Evolutionary conservation across 2,329 filamentous ascomycete genomes (phyloP).

Genomic region (Aureobasidium sp.): DNA sequence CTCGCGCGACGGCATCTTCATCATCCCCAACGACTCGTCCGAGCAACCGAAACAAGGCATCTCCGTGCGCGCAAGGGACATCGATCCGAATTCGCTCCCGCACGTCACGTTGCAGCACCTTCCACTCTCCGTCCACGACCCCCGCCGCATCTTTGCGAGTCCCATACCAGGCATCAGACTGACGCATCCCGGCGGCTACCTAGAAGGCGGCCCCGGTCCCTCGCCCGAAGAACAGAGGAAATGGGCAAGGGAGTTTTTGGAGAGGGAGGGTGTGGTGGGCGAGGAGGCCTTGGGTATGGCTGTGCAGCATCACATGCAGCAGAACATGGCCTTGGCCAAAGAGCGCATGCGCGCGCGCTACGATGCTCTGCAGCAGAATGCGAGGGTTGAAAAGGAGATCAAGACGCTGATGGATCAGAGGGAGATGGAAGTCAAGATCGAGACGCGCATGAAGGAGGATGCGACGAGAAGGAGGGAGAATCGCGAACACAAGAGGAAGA

Average conservation of each 20-base stretch:
- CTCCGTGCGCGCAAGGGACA: constrained; percentile 22
- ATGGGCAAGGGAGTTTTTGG: constrained; percentile 34
- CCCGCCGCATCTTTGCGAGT: constrained; percentile 33
- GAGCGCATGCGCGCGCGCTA: constrained; percentile 27
- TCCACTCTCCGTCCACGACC: constrained; percentile 35
- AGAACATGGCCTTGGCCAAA: constrained; percentile 22
- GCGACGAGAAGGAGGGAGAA: constrained; percentile 29
- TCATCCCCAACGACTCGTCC: constrained; percentile 20
- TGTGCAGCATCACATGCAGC: constrained; percentile 24
- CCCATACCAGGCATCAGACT: constrained; percentile 36
- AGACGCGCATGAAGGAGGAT: constrained; percentile 33
- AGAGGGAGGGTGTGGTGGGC: constrained; percentile 28
- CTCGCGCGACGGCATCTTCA: constrained; percentile 20
- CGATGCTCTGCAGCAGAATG: constrained; percentile 33
- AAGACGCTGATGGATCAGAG: constrained; percentile 36
- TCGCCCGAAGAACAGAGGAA: constrained; percentile 27
- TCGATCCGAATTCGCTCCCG: constrained; percentile 21
- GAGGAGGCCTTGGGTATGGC: constrained; percentile 28
- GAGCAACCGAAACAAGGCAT: constrained; percentile 21
- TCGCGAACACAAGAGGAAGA: constrained; percentile 22
- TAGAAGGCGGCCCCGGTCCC: constrained; percentile 39
- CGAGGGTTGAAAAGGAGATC: constrained; percentile 34
- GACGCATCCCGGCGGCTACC: constrained; percentile 38
- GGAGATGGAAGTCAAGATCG: constrained; percentile 36
- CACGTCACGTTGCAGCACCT: constrained; percentile 26